These are phyloP conservation scores for Salix purpurea DNA, from an alignment of 345 rosid genomes.

Conservation along the genomic window DNA sequence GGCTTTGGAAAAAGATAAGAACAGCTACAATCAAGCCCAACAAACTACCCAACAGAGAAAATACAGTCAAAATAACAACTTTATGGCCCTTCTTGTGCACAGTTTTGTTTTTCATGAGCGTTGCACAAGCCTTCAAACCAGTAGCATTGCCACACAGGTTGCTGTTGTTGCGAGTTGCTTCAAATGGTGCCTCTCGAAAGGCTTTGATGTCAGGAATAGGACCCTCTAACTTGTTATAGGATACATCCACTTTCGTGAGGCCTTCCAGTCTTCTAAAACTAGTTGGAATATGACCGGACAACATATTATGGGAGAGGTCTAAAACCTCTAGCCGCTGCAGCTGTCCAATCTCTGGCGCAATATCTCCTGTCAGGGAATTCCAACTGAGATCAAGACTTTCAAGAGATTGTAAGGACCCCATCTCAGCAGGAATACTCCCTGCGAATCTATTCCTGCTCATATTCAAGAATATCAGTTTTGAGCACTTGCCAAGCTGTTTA, in stretches of 20 bases:
- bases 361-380: constrained; percentile 3
- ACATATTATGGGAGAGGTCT: constrained; percentile 5
- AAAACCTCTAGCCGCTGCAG: neutral
- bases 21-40: neutral
- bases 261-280: neutral
- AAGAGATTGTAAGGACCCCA: neutral
- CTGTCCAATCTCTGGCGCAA: constrained; percentile 4
- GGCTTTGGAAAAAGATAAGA: neutral
- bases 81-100: neutral
- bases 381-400: constrained; percentile 15
- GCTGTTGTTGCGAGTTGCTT: constrained; percentile 6
- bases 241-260: neutral
- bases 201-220: constrained; percentile 6
- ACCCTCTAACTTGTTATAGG: constrained; percentile 11
- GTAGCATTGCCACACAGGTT: constrained; percentile 14
- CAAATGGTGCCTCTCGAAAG: constrained; percentile 17
- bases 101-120: neutral
- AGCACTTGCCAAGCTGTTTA: neutral
- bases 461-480: neutral
- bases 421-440: neutral
- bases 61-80: neutral
- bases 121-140: neutral
- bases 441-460: neutral
- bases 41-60: neutral
- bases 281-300: constrained; percentile 3